These are phyloP conservation scores for Leishmania major DNA, from an alignment of 208 protist species.

Conservation along the genomic window DNA sequence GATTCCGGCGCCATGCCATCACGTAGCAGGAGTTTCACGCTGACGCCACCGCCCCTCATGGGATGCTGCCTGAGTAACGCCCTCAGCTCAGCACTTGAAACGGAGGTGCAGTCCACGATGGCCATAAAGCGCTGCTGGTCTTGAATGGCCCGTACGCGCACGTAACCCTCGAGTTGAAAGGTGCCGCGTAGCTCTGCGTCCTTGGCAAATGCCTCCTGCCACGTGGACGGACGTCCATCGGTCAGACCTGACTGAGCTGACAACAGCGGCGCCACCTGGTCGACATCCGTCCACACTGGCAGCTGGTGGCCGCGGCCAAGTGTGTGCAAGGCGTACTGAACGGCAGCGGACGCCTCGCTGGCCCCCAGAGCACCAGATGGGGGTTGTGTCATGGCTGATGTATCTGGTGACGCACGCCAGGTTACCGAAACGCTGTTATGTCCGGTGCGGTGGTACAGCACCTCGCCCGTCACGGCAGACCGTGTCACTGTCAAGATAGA, in stretches of 20 bases:
- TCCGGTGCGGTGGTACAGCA: constrained; percentile 38
- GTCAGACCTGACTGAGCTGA: not conserved
- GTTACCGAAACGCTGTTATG: constrained; percentile 36
- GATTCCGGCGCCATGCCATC: not conserved
- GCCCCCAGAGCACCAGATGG: not conserved
- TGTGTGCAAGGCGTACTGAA: constrained; percentile 50
- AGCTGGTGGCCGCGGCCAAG: constrained; percentile 56
- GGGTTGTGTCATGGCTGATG: not conserved
- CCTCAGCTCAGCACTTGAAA: constrained; percentile 23
- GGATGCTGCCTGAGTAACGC: constrained; percentile 21
- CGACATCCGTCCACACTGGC: constrained; percentile 65
- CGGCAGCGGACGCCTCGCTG: not conserved
- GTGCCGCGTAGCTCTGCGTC: constrained; percentile 14
- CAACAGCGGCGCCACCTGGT: constrained; percentile 45
- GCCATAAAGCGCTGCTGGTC: constrained; percentile 12
- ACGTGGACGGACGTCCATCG: constrained; percentile 19
- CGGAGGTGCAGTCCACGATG: constrained; percentile 47
- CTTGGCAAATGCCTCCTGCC: constrained; percentile 12
- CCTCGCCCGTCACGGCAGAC: constrained; percentile 53
- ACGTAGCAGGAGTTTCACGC: constrained; percentile 16
- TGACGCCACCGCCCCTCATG: not conserved
- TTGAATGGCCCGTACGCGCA: constrained; percentile 39
- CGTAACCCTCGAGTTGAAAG: constrained; percentile 49
- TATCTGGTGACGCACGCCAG: constrained; percentile 1
- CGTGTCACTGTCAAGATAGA: constrained; percentile 52